Base-by-base conservation (phyloP, 208 protist genomes). In the Angomonas deanei region DNA sequence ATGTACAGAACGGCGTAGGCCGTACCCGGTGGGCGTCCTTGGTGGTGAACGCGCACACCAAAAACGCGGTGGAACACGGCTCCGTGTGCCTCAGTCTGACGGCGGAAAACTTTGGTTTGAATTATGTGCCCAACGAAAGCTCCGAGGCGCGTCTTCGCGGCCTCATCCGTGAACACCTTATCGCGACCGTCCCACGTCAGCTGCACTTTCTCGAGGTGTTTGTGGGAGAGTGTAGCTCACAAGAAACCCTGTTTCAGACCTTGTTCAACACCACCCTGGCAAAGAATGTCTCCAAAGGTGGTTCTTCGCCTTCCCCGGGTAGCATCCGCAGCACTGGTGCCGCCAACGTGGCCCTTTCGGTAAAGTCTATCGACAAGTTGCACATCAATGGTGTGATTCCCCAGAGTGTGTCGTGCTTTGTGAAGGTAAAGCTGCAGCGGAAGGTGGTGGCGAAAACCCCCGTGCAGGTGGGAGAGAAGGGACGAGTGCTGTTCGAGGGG, bases 161-260 rank as follows among this genome's bases (percentile, higher is more conserved):
- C 71, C 69, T 78, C 17, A 66, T 92, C 5, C 75, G 77, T 10
- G 76, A 77, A 39, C 74, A 80, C 64, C 72, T 94, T 26, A 28
- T 42, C n/a, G 32, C 10, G 5, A 54, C 71, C 36, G 61, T 56
- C 15, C 84, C 70, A 1, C 30, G 57, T 49, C 78, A 89, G 60
- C 77, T 94, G 46, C 85, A 94, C 69, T 72, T 77, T 17, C 71
- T 94, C 47, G 83, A 94, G 72, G 88, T 76, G 76, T 92, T 78
- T 63, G 78, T 92, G 11, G 88, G 80, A 24, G 79, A 85, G 61
- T 84, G 82, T 52, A 73, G 73, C 27, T 52, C 75, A 10, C 59
- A 70, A 21, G 81, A 87, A 61, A 83, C 64, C 42, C 55, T 74
- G 27, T 19, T 82, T 30, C 61, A 82, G 27, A 57, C 65, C n/a